A percentile compares a stretch with the other conserved stretches of the same genome.
Evolutionary conservation across 768 basidiomycete species (phyloP).

Genomic region (Suillus subaureus): DNA sequence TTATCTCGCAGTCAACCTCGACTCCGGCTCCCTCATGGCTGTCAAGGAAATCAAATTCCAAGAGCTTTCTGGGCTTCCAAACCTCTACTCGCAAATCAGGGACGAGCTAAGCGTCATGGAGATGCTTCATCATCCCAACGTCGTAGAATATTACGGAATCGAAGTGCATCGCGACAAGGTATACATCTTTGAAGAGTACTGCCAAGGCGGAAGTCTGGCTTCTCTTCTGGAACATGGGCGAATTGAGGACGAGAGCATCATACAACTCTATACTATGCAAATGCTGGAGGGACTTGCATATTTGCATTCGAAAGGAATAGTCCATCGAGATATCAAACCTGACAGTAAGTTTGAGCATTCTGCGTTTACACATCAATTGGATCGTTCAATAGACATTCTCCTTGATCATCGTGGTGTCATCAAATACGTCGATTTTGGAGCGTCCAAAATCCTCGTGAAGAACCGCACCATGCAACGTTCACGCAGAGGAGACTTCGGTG

Average conservation of each 20-base stretch:
- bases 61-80: conserved; percentile 86
- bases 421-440: conserved; percentile 97
- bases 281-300: conserved; percentile 95
- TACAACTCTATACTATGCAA: conserved; percentile 95
- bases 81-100: conserved; percentile 88
- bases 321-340: conserved; percentile 97
- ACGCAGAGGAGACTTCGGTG: conserved; percentile 56
- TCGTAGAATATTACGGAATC: conserved; percentile 98
- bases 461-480: conserved; percentile 80
- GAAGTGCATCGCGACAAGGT: conserved; percentile 99
- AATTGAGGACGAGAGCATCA: conserved; percentile 95
- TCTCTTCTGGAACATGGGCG: conserved; percentile 88
- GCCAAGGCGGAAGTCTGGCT: conserved; percentile 92
- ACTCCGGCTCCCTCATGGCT: conserved; percentile 95
- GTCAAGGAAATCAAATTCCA: conserved; percentile 99
- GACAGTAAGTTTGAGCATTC: conserved; percentile 71
- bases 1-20: conserved; percentile 96
- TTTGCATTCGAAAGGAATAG: conserved; percentile 88
- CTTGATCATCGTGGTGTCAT: conserved; percentile 88
- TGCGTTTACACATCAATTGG: conserved; percentile 6
- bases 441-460: conserved; percentile 93
- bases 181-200: conserved; percentile 99
- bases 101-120: conserved; percentile 98
- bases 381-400: conserved; percentile 75
- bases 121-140: conserved; percentile 95